These are phyloP conservation scores for Pestalotiopsis sp. DNA, from an alignment of 2,329 filamentous ascomycete species.

Conservation along the genomic window DNA sequence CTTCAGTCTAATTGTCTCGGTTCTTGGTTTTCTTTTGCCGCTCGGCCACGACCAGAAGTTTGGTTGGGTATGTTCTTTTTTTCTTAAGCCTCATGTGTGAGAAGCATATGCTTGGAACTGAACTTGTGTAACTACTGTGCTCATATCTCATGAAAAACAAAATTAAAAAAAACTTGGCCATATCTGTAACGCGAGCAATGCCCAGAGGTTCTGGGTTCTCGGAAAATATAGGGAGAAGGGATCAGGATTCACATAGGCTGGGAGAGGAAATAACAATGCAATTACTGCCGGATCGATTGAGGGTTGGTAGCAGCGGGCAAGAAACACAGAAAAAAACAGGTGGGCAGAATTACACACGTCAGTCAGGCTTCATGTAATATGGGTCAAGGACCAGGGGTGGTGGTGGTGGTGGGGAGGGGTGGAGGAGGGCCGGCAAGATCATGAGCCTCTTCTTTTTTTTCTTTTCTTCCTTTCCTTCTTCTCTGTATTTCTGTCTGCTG, in stretches of 20 bases:
- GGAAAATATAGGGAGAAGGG: background rate
- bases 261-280: background rate
- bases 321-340: background rate
- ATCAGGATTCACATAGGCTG: background rate
- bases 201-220: background rate
- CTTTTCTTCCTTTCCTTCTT: background rate
- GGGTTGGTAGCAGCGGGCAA: background rate
- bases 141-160: background rate
- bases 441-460: constrained; percentile 5
- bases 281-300: background rate
- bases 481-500: background rate
- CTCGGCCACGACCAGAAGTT: background rate
- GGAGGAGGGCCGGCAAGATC: constrained; percentile 3
- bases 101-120: background rate
- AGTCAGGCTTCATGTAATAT: background rate
- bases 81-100: background rate
- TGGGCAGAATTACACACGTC: background rate
- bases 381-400: background rate
- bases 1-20: background rate
- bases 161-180: background rate
- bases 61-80: background rate
- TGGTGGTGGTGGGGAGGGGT: background rate
- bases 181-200: background rate
- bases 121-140: background rate
- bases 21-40: background rate